Evolutionary conservation across 305 asterid species (phyloP).

Genomic region (Fraxinus paxiana): DNA sequence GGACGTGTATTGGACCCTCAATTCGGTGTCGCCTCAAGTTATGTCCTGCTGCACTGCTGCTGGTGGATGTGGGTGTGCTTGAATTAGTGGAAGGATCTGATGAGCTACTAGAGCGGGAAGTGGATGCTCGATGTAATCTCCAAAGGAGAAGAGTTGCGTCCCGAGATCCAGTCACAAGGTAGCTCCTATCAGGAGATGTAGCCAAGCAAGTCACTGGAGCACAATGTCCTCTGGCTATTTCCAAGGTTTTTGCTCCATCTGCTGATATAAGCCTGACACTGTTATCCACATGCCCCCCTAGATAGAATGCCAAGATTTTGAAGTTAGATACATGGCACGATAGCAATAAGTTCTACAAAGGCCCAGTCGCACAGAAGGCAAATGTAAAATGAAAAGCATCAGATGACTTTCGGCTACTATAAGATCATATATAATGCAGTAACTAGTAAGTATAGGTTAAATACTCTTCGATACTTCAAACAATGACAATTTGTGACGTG

Average conservation of each 20-base stretch:
- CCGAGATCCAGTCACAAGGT: constrained; percentile 89
- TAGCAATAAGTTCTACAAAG: neutral
- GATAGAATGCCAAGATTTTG: constrained; percentile 26
- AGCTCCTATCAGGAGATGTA: constrained; percentile 73
- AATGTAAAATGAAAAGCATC: constrained; percentile 15
- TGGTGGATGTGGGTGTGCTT: constrained; percentile 52
- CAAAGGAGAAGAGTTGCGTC: constrained; percentile 83
- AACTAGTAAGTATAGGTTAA: neutral
- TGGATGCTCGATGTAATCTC: constrained; percentile 68
- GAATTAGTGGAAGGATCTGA: constrained; percentile 57
- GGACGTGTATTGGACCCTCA: constrained; percentile 91
- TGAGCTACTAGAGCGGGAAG: constrained; percentile 43
- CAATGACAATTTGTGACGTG: constrained; percentile 1
- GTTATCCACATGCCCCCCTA: constrained; percentile 95
- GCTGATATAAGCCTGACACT: constrained; percentile 82
- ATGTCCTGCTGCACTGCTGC: constrained; percentile 37
- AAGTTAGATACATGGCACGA: constrained; percentile 14
- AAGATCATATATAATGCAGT: constrained; percentile 3
- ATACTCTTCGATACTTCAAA: constrained; percentile 7
- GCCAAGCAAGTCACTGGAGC: constrained; percentile 91
- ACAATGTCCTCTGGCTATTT: constrained; percentile 91
- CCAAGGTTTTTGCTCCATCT: constrained; percentile 93
- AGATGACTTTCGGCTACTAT: neutral
- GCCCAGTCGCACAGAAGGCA: constrained; percentile 13
- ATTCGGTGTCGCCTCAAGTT: constrained; percentile 49